phyloP scores from a whole-genome alignment of 1,139 yeast genomes.

The Suhomyces terraborum region DNA sequence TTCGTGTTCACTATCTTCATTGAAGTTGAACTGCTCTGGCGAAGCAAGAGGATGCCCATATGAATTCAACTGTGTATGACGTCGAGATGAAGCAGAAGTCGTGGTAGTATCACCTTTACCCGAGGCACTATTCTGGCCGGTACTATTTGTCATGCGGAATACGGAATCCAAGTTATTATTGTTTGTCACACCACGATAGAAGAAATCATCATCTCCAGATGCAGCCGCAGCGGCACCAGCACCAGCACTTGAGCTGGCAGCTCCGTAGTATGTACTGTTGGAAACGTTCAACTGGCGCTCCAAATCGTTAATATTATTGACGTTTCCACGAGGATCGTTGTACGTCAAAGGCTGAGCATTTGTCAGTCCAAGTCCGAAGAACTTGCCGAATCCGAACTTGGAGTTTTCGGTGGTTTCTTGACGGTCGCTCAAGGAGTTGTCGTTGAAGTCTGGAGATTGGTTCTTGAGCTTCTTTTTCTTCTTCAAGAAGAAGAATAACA shows the following conservation, averaged over 20 bases:
- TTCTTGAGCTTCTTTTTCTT: slow-evolving; percentile 39
- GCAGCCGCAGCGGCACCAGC: slow-evolving; percentile 17
- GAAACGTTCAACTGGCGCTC: slow-evolving; percentile 26
- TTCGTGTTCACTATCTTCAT: slow-evolving; percentile 19
- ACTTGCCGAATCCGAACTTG: slow-evolving; percentile 30
- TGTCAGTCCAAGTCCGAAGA: slow-evolving; percentile 32
- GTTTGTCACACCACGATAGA: slow-evolving; percentile 50
- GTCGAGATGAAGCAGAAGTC: slow-evolving; percentile 17
- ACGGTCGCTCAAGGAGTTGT: slow-evolving; percentile 20
- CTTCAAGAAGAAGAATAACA: slow-evolving; percentile 40
- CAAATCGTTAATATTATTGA: slow-evolving; percentile 26
- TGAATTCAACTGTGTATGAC: slow-evolving; percentile 17
- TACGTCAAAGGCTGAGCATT: slow-evolving; percentile 12
- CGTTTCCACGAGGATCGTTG: slow-evolving; percentile 17
- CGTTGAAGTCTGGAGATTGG: slow-evolving; percentile 50
- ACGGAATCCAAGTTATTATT: slow-evolving; percentile 46
- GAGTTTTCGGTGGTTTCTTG: slow-evolving; percentile 14
- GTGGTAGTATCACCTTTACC: slow-evolving; percentile 18
- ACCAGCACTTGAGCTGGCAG: slow-evolving; percentile 16
- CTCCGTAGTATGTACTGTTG: slow-evolving; percentile 21
- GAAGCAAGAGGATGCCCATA: slow-evolving; percentile 18
- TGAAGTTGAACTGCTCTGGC: slow-evolving; percentile 21
- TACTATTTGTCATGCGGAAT: slow-evolving; percentile 32
- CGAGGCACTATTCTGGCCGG: slow-evolving; percentile 22
- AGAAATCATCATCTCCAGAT: slow-evolving; percentile 37